Conservation (phyloP, 352 stramenopile genomes). For the Globisporangium sylvaticum region DNA sequence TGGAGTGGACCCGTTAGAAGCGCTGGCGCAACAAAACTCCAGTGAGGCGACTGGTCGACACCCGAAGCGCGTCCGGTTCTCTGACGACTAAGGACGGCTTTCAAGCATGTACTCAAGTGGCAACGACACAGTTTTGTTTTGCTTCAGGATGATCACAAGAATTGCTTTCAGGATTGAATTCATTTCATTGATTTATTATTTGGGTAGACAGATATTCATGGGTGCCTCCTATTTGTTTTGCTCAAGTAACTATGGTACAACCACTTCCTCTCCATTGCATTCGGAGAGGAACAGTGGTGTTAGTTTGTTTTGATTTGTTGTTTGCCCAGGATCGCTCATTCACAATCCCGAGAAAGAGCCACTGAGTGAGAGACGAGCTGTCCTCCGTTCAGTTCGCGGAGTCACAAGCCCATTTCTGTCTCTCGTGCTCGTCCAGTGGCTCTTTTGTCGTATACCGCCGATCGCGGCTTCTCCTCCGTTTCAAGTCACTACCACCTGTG, state of each 20-base stretch:
- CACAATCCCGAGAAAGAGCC: background rate
- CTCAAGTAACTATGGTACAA: background rate
- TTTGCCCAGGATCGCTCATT: background rate
- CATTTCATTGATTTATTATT: too few relatives aligned
- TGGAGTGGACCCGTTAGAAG: too few relatives aligned
- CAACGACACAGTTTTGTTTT: too few relatives aligned
- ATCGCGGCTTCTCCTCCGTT: background rate
- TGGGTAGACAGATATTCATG: too few relatives aligned
- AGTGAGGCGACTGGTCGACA: too few relatives aligned
- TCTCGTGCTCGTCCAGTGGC: background rate
- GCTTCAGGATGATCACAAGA: too few relatives aligned
- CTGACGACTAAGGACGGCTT: too few relatives aligned
- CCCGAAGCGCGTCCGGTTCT: too few relatives aligned
- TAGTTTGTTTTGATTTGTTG: background rate
- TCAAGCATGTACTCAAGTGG: too few relatives aligned
- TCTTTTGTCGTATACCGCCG: background rate
- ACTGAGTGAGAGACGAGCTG: background rate
- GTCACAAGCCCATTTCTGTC: background rate
- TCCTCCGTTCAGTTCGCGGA: background rate
- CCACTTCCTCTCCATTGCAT: background rate
- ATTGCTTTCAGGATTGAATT: too few relatives aligned
- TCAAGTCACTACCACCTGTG: background rate
- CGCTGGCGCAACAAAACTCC: too few relatives aligned
- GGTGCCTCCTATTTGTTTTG: background rate
- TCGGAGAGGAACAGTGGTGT: too few relatives aligned